phyloP scores from a whole-genome alignment of 2,329 filamentous ascomycete species.

The Colletotrichum acutatum region DNA sequence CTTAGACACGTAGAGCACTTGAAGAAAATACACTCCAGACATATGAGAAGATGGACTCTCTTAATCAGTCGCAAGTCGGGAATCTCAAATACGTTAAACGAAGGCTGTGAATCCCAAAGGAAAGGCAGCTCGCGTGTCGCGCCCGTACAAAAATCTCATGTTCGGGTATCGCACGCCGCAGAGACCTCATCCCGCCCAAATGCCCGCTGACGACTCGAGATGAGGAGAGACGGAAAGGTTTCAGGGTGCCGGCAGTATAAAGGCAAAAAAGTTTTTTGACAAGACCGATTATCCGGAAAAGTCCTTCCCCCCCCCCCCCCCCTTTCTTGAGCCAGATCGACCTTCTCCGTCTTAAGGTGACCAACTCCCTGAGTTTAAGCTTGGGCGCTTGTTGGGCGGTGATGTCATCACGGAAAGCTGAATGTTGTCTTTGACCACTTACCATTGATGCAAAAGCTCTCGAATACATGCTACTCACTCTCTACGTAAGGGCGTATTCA shows the following conservation, averaged over 20 bases:
- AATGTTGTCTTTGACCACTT: neutral
- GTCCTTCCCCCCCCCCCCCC: too few species aligned
- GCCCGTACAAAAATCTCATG: neutral
- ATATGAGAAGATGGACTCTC: too few species aligned
- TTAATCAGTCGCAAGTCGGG: too few species aligned
- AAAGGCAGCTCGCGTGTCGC: too few species aligned
- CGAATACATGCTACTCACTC: too few species aligned
- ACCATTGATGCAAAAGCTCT: too few species aligned
- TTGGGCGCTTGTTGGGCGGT: neutral
- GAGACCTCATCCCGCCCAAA: neutral
- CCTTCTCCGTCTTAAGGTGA: fast-evolving
- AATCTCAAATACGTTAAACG: too few species aligned
- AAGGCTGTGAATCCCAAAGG: too few species aligned
- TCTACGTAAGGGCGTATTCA: too few species aligned
- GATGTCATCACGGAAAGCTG: neutral
- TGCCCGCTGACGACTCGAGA: neutral
- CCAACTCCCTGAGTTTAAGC: neutral
- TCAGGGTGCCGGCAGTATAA: neutral
- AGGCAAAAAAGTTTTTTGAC: neutral
- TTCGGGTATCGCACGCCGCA: neutral
- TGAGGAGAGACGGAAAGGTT: neutral
- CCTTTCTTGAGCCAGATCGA: neutral
- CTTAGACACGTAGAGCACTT: too few species aligned
- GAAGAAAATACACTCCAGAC: too few species aligned
- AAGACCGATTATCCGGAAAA: neutral